phyloP scores from a whole-genome alignment of 75 land plant species.

The Ceratopteris richardii region DNA sequence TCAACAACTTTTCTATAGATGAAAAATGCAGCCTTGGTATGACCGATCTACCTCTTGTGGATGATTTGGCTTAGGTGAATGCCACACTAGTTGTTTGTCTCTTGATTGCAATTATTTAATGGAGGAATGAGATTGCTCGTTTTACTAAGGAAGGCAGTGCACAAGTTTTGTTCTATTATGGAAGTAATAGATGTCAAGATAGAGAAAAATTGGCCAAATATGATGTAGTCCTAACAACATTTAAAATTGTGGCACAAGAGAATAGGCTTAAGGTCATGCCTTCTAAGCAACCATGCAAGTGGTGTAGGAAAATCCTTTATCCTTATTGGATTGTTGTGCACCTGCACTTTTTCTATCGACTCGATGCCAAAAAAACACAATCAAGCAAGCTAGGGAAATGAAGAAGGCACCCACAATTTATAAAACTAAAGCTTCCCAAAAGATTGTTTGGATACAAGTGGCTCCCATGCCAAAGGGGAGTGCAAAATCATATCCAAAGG shows the following conservation, averaged over 20 bases:
- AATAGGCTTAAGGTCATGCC: slow-evolving; percentile 57
- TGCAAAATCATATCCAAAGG: neutral
- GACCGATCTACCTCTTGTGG: neutral
- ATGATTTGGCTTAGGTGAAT: slow-evolving; percentile 26
- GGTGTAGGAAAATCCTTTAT: slow-evolving; percentile 43
- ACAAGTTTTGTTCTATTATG: slow-evolving; percentile 71
- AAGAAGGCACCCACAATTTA: slow-evolving; percentile 18
- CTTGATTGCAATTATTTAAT: slow-evolving; percentile 77
- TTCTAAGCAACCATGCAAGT: slow-evolving; percentile 48
- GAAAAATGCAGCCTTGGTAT: neutral
- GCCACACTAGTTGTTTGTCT: slow-evolving; percentile 85
- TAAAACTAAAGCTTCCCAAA: neutral
- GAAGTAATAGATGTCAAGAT: slow-evolving; percentile 38
- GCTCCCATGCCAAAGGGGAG: neutral
- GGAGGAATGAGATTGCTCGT: slow-evolving; percentile 65
- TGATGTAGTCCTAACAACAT: slow-evolving; percentile 84
- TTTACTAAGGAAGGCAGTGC: slow-evolving; percentile 55
- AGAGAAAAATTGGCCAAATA: slow-evolving; percentile 37
- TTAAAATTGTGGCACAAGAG: slow-evolving; percentile 57
- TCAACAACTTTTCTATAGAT: neutral
- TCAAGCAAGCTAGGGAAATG: slow-evolving; percentile 65
- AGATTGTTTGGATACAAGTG: neutral
- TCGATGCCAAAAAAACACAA: slow-evolving; percentile 50
- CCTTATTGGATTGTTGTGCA: slow-evolving; percentile 37
- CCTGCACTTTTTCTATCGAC: slow-evolving; percentile 64